phyloP scores from a whole-genome alignment of 306 rosid species.

The Nissolia schottii region DNA sequence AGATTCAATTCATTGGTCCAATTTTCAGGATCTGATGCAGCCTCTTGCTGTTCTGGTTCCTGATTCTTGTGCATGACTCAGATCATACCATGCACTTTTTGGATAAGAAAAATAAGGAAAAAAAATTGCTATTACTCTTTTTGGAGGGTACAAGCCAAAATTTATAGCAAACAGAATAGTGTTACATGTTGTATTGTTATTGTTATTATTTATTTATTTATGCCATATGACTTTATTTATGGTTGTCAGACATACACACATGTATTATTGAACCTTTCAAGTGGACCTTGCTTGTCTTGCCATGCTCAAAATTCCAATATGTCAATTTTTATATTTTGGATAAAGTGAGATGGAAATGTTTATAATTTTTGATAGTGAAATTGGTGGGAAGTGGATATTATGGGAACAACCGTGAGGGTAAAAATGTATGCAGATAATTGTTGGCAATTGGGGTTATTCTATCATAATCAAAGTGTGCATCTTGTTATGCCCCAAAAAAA shows the following conservation, averaged over 20 bases:
- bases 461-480: background rate
- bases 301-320: background rate
- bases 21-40: background rate
- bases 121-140: background rate
- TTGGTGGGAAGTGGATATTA: background rate
- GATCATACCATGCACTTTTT: slow-evolving; percentile 11
- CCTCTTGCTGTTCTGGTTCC: slow-evolving; percentile 5
- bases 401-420: background rate
- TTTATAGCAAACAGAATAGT: background rate
- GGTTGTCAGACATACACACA: no score
- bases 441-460: background rate
- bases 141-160: background rate
- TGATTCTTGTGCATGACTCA: background rate
- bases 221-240: no score
- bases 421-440: background rate
- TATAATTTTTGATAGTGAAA: background rate
- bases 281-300: no score
- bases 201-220: background rate
- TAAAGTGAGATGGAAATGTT: background rate
- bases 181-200: no score
- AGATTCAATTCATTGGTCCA: slow-evolving; percentile 22
- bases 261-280: no score
- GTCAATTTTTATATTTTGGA: background rate
- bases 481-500: no score
- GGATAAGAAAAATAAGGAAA: slow-evolving; percentile 5